These are phyloP conservation scores for Pisolithus thermaeus DNA, from an alignment of 1,284 basidiomycete genomes.

Conservation along the genomic window DNA sequence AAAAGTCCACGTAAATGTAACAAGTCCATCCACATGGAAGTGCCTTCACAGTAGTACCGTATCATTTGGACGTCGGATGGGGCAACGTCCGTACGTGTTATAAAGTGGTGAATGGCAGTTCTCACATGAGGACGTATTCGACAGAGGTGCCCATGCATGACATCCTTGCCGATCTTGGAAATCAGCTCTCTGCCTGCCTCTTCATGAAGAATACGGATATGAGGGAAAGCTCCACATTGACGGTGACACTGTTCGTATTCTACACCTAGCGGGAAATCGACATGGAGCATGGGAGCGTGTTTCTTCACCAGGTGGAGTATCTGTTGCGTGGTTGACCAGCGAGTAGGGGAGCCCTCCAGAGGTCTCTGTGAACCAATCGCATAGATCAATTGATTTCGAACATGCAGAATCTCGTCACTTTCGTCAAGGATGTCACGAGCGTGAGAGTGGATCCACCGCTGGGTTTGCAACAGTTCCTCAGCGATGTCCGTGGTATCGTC, in stretches of 20 bases:
- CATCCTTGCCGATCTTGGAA: conserved; percentile 18
- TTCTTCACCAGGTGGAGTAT: conserved; percentile 27
- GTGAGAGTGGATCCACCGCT: too few relatives aligned
- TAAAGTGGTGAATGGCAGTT: not conserved
- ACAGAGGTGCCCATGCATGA: conserved; percentile 18
- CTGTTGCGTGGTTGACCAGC: conserved; percentile 43
- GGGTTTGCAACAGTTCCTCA: too few relatives aligned
- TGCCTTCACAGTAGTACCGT: conserved; percentile 11
- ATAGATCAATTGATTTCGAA: conserved; percentile 46
- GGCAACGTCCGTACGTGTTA: too few relatives aligned
- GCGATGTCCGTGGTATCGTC: too few relatives aligned
- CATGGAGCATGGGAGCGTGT: conserved; percentile 8
- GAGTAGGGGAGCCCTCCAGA: conserved; percentile 39
- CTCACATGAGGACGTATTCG: conserved; percentile 12
- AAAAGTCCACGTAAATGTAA: conserved; percentile 39
- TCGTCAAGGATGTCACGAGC: conserved; percentile 43
- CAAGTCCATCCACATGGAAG: conserved; percentile 27
- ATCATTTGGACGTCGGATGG: conserved; percentile 5
- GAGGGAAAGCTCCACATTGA: conserved; percentile 23
- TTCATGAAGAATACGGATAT: conserved; percentile 28
- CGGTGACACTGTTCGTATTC: conserved; percentile 6
- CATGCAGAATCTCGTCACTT: conserved; percentile 47
- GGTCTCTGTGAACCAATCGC: conserved; percentile 37
- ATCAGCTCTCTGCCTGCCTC: conserved; percentile 22
- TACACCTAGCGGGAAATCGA: conserved; percentile 14